phyloP scores from a whole-genome alignment of 2,329 filamentous ascomycete species.

The Leptographium radiaticola region DNA sequence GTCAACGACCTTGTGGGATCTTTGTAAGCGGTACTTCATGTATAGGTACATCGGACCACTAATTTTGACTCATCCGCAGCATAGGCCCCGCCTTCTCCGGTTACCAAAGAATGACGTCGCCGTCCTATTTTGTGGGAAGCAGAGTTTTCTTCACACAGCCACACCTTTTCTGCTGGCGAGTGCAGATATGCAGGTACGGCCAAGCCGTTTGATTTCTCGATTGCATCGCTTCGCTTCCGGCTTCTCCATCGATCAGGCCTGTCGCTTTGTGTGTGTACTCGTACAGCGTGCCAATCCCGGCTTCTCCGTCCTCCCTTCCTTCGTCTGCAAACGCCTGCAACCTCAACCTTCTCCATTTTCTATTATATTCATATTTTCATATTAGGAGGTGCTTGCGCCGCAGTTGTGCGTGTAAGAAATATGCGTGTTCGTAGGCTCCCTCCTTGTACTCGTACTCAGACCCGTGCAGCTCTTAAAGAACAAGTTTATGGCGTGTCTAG shows the following conservation, averaged over 20 bases:
- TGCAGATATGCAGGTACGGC: background rate
- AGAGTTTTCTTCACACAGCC: background rate
- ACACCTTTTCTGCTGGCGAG: background rate
- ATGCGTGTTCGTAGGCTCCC: too few species aligned
- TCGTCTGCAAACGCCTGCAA: background rate
- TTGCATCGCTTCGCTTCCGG: background rate
- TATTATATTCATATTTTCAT: too few species aligned
- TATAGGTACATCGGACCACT: background rate
- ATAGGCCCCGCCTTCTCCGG: background rate
- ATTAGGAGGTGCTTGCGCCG: too few species aligned
- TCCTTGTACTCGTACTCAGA: too few species aligned
- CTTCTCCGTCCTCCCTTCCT: background rate
- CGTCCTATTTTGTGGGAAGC: background rate
- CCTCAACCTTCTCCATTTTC: too few species aligned
- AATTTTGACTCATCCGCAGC: background rate
- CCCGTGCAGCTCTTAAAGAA: background rate
- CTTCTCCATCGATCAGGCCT: background rate
- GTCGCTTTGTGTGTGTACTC: background rate
- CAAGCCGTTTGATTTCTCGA: background rate
- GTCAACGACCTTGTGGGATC: background rate
- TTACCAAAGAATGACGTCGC: conserved; percentile 2
- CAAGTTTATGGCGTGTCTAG: background rate
- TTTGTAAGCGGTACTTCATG: background rate
- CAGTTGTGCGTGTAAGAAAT: too few species aligned
- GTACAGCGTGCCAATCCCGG: background rate